A percentile compares a stretch with the other conserved stretches of the same genome.
These are phyloP conservation scores for Chlorella sorokiniana DNA, from an alignment of 139 green algal species.

Conservation along the genomic window DNA sequence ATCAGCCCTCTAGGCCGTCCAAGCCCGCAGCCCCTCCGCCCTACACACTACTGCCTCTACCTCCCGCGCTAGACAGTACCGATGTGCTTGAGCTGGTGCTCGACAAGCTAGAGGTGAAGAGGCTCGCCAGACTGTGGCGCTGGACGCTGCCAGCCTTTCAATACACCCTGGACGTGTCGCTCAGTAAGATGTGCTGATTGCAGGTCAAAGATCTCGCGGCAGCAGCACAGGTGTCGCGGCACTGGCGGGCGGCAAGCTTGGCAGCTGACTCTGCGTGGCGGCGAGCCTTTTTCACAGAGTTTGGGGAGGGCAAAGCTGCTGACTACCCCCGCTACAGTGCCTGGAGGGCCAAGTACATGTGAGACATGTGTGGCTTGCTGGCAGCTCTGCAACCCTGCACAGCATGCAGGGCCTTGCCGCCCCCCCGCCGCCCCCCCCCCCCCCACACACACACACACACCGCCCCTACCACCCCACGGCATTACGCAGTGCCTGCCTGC, in stretches of 20 bases:
- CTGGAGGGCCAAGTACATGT: conserved; percentile 27
- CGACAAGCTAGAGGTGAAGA: background rate
- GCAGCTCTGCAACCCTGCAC: background rate
- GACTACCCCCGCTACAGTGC: background rate
- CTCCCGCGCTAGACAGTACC: background rate
- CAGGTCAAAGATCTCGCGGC: background rate
- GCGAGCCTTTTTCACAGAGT: background rate
- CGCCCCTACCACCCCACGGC: background rate
- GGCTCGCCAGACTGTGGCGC: no score
- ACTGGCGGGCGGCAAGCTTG: background rate
- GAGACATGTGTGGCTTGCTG: background rate
- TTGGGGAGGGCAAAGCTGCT: background rate
- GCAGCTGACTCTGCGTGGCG: background rate
- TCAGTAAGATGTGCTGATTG: no score
- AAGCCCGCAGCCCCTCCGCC: no score
- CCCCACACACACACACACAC: background rate
- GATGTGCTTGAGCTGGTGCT: background rate
- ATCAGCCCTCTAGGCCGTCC: no score
- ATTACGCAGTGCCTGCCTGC: conserved; percentile 8
- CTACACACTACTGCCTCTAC: no score
- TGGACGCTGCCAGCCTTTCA: no score
- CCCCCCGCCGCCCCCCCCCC: background rate
- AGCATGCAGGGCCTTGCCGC: background rate
- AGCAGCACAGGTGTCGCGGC: background rate
- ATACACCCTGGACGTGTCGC: no score